Evolutionary conservation across 805 yeast genomes (phyloP), one percentile per base, ranked within the genome.

Genomic region (Hanseniaspora valbyensis): DNA sequence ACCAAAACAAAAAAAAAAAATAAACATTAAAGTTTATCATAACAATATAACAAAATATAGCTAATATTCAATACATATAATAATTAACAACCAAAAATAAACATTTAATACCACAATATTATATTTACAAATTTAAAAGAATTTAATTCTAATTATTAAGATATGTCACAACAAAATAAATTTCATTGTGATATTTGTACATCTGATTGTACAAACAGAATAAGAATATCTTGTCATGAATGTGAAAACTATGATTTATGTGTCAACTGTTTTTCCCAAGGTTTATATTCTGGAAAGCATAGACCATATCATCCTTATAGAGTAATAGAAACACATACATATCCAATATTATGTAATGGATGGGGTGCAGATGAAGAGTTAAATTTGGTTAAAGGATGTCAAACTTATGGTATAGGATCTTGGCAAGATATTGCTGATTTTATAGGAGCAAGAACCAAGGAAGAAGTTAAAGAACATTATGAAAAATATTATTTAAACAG

Each of bases 341-440:
- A 86, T 61, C 98, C 99, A 0, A 84, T 94, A 9, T 81, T 94
- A 57, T 83, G 79, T 48, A 77, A 74, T 52, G 89, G 82, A 52
- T 92, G 98, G 97, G 99, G 98, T 33, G 98, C 98, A 1, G 98
- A 92, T 67, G 99, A 92, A 65, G 99, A 92, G 66, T 62, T 89
- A 52, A 71, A 86, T 29, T 69, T 92, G 53, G 76, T 94, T 13
- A 95, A 88, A 64, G 97, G 96, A 8, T 81, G 95, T 40, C 96
- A 92, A 65, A 81, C 85, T 9, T 74, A 77, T 41, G 98, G 99
- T 0, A 64, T 92, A 50, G 99, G 99, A 2, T 88, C 89, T 63
- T 92, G 98, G 98, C 95, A 86, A 60, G 98, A 92, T 64, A 78
- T 94, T n/a, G 83, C 95, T 10, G 97, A 92, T 61, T 95, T 86